Percentiles rank a stretch among this genome's conserved stretches.
Conservation (phyloP, 1,284 basidiomycete species). For the Phylloporus sp. region DNA sequence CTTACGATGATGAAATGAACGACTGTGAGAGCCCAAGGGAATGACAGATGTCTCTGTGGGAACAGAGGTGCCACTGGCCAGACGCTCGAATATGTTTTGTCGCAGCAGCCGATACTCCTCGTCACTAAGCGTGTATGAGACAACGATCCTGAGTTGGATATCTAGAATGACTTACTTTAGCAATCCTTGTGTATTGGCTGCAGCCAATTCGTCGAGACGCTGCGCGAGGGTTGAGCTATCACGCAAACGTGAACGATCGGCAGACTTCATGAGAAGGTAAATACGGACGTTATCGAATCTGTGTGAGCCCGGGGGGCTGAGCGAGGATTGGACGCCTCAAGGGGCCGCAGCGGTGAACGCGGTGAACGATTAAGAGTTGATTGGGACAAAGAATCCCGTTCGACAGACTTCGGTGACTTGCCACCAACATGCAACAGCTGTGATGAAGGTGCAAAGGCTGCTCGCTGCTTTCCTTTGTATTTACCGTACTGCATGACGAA, state of each 20-base stretch:
- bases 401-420: conserved; percentile 31
- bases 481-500: conserved; percentile 64
- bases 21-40: conserved; percentile 47
- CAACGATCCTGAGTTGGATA: conserved; percentile 4
- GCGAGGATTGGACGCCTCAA: conserved; percentile 30
- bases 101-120: conserved; percentile 81
- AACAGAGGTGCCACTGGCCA: conserved; percentile 61
- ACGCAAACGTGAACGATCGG: conserved; percentile 24
- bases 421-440: conserved; percentile 31
- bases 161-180: conserved; percentile 62
- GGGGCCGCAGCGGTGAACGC: conserved; percentile 32
- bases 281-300: conserved; percentile 73
- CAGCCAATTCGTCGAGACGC: conserved; percentile 77
- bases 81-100: conserved; percentile 78
- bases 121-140: conserved; percentile 55
- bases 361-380: conserved; percentile 20
- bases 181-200: conserved; percentile 78
- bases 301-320: conserved; percentile 51
- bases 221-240: conserved; percentile 75
- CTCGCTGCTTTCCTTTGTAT: conserved; percentile 68
- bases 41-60: conserved; percentile 70
- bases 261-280: conserved; percentile 20
- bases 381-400: conserved; percentile 22
- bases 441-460: conserved; percentile 41
- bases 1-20: conserved; percentile 27